Evolutionary conservation across 495 filamentous ascomycete genomes (phyloP).

Genomic region (Hypoxylon cercidicola): DNA sequence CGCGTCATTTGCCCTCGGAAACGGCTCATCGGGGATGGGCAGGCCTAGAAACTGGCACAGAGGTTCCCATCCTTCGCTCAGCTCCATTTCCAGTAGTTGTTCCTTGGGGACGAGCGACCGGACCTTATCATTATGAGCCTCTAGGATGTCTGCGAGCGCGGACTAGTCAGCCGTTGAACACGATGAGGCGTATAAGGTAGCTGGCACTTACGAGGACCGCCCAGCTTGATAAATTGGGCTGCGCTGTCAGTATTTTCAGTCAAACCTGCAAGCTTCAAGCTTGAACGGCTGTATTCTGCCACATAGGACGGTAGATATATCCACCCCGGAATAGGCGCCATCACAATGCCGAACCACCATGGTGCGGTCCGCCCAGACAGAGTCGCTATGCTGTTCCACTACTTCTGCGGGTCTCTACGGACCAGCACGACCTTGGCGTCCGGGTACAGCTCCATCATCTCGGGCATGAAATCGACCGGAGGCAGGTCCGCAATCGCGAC

Average conservation of each 20-base stretch:
- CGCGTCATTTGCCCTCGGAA: slow-evolving; percentile 46
- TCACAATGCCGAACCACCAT: slow-evolving; percentile 41
- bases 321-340: slow-evolving; percentile 45
- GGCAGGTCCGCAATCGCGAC: slow-evolving; percentile 49
- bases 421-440: slow-evolving; percentile 52
- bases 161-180: not conserved
- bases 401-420: slow-evolving; percentile 42
- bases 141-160: slow-evolving; percentile 20
- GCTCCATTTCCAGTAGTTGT: slow-evolving; percentile 53
- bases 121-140: slow-evolving; percentile 36
- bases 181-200: not conserved
- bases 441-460: slow-evolving; percentile 52
- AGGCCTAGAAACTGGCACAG: slow-evolving; percentile 55
- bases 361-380: slow-evolving; percentile 35
- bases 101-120: slow-evolving; percentile 52
- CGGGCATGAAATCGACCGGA: slow-evolving; percentile 43
- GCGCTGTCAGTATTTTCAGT: slow-evolving; percentile 17
- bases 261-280: slow-evolving; percentile 34
- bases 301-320: slow-evolving; percentile 38
- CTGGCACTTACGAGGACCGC: slow-evolving; percentile 37
- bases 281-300: slow-evolving; percentile 40
- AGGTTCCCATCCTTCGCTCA: slow-evolving; percentile 57
- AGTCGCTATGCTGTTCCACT: slow-evolving; percentile 46
- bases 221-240: slow-evolving; percentile 28
- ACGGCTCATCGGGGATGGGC: slow-evolving; percentile 52